phyloP scores from a whole-genome alignment of 768 basidiomycete species.

The Podaxis sp. region DNA sequence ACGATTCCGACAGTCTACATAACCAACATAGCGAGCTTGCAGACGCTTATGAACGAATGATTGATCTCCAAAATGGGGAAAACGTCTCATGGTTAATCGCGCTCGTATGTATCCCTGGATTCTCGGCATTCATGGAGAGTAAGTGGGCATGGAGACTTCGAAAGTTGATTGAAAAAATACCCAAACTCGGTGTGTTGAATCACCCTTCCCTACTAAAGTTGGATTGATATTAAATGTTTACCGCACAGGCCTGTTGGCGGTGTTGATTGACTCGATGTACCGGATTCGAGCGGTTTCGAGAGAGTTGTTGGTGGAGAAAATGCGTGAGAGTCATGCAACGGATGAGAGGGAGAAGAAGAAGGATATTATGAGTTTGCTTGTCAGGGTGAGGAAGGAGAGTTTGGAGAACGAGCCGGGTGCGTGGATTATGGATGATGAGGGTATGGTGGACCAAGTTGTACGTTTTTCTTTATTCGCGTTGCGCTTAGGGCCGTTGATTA shows the following conservation, averaged over 20 bases:
- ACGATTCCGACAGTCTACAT: slow-evolving; percentile 43
- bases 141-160: slow-evolving; percentile 4
- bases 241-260: slow-evolving; percentile 20
- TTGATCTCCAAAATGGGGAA: slow-evolving; percentile 39
- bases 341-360: slow-evolving; percentile 41
- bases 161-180: background rate
- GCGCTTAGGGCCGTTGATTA: no score
- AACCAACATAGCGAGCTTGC: slow-evolving; percentile 48
- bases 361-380: slow-evolving; percentile 53
- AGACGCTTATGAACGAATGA: slow-evolving; percentile 43
- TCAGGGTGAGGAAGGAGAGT: slow-evolving; percentile 41
- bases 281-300: slow-evolving; percentile 40
- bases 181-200: background rate
- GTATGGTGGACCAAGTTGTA: slow-evolving; percentile 55
- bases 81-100: background rate
- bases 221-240: slow-evolving; percentile 14
- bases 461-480: slow-evolving; percentile 14
- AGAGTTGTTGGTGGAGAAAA: slow-evolving; percentile 41
- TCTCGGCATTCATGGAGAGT: background rate
- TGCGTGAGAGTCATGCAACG: slow-evolving; percentile 32
- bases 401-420: slow-evolving; percentile 29
- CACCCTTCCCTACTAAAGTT: slow-evolving; percentile 3
- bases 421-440: slow-evolving; percentile 45
- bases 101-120: slow-evolving; percentile 24
- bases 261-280: slow-evolving; percentile 36